phyloP scores from a whole-genome alignment of 2,329 filamentous ascomycete species.

The Curvularia sp. region DNA sequence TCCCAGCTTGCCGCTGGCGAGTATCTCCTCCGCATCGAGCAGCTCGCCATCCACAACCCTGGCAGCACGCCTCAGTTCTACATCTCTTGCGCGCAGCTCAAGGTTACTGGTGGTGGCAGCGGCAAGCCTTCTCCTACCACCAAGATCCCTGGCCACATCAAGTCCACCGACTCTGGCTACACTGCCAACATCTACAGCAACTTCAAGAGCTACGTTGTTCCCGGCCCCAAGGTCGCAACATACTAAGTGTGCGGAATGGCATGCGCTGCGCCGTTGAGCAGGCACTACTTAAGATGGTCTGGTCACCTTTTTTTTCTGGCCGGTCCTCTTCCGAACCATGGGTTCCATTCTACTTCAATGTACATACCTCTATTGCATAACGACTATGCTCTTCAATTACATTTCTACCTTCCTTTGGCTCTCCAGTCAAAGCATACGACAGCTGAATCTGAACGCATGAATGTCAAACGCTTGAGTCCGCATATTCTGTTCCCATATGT shows the following conservation, averaged over 20 bases:
- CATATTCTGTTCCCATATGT: no score
- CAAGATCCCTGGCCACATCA: slow-evolving; percentile 46
- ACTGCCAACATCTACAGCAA: slow-evolving; percentile 51
- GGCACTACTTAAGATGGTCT: slow-evolving; percentile 1
- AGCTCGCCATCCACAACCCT: slow-evolving; percentile 58
- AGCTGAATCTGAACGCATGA: neutral
- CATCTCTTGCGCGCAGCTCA: slow-evolving; percentile 56
- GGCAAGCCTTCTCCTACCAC: slow-evolving; percentile 32
- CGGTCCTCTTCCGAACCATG: slow-evolving; percentile 1
- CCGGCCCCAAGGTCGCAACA: slow-evolving; percentile 48
- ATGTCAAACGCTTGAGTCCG: neutral
- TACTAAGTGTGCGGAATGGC: slow-evolving; percentile 33
- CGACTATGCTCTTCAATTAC: neutral
- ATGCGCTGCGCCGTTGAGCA: neutral
- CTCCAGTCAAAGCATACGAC: neutral
- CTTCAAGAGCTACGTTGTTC: slow-evolving; percentile 49
- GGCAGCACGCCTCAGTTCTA: slow-evolving; percentile 38
- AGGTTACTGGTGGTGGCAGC: slow-evolving; percentile 52
- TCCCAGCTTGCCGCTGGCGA: slow-evolving; percentile 53
- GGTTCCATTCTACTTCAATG: slow-evolving; percentile 13
- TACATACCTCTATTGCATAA: slow-evolving; percentile 17
- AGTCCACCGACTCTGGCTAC: slow-evolving; percentile 46
- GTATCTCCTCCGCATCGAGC: slow-evolving; percentile 59
- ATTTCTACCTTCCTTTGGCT: neutral
- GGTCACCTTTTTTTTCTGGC: neutral